Evolutionary conservation across 1,284 basidiomycete species (phyloP), one percentile per base, ranked within the genome.

Genomic region (Malassezia furfur): DNA sequence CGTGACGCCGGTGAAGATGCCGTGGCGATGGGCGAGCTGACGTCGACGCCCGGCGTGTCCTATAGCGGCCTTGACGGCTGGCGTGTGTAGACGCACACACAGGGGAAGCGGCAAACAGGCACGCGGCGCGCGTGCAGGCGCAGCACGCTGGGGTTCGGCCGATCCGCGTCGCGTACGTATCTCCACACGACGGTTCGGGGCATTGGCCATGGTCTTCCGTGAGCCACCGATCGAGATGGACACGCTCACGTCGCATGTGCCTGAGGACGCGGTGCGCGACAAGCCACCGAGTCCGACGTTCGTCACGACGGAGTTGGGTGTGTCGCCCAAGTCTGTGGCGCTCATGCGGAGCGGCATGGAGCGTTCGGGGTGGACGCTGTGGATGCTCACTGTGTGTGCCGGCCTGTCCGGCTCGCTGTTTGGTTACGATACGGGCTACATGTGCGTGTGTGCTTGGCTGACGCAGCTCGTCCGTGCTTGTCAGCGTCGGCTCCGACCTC

Each of bases 21-120:
- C 3, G 65, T 73, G n/a, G 59, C 62, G 35, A 71, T 74, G 61
- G 72, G 69, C 39, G 52, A 47, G 36, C 60, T 72, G 21, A 61
- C 64, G 31, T 56, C 60, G 32, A 57, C 61, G 25, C 61, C 56
- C 7, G 69, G 68, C 36, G 69, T 74, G 10, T 39, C 53, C 31
- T 72, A 71, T 60, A 57, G 39, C n/a, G 61, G 62, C 36, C 57
- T 72, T 38, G 52, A 68, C 39, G 48, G 53, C 48, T 74, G 72
- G 72, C 40, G 21, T 43, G 21, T 30, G 30, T 43, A 43, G 40
- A 22, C 15, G 17, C 2, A 40, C 22, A 40, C 38, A 40, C 10
- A 7, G 25, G 7, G 25, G 25, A 28, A 7, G 25, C 3, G 25
- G 4, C 25, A 28, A 28, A 7, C 4, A 28, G 25, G 4, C 25